Base-by-base conservation (phyloP, 2,329 filamentous ascomycete species). In the Venturia aucupariae region DNA sequence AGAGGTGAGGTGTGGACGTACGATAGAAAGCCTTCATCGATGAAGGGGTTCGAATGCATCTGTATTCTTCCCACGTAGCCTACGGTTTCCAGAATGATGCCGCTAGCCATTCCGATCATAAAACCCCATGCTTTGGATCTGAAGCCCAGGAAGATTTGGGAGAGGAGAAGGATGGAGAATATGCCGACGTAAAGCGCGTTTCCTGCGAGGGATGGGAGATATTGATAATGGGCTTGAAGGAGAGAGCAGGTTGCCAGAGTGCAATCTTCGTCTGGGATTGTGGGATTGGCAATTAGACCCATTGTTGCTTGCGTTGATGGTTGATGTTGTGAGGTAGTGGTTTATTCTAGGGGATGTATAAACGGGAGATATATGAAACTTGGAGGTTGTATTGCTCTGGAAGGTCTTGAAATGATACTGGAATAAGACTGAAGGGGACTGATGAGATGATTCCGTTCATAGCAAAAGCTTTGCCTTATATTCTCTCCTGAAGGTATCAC, bases 41-140 rank as follows among this genome's bases (percentile, higher is more conserved):
- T 72, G 73, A 81, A 86, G 0, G 82, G 81, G 67, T 85, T 81
- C 61, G 76, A 68, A 71, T 82, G 73, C 72, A 86, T 76, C 67
- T 82, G 71, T 39, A 86, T 70, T 30, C 84, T 78, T 2, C 81
- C 83, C 15, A 78, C 74, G 68, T 87, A 87, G 8, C 85, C 85
- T 1, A 84, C 71, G 39, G 79, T 72, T 69, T 85, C 83, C 54
- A 82, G 77, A 3, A 80, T 66, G 10, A 80, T 76, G 10, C 81
- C 83, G 3, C 79, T 66, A 8, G 73, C 69, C 65, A 84, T 75
- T 0, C 79, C 82, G 39, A 79, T 71, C 73, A 80, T 77, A 70
- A 81, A 84, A 5, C 81, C 82, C 79, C 81, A 86, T 68, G 84
- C 82, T 65, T 77, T 78, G 69, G 79, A 82, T 63, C 74, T 76